These are phyloP conservation scores for Candolleomyces eurysporus DNA, from an alignment of 768 basidiomycete genomes.

Conservation along the genomic window DNA sequence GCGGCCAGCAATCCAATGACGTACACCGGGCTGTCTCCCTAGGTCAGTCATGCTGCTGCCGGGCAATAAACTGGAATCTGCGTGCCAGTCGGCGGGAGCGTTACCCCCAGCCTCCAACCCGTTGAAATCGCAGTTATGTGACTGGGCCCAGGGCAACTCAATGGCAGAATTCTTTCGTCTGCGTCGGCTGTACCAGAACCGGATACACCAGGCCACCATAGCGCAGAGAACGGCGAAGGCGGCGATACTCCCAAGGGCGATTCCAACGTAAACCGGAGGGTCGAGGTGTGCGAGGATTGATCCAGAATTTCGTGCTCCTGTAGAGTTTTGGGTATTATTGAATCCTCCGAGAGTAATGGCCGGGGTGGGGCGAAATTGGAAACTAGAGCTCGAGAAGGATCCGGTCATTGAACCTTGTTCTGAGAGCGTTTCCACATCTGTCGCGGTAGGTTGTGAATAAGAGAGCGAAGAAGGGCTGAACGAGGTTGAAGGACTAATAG, in stretches of 20 bases:
- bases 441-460: neutral
- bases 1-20: constrained; percentile 37
- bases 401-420: neutral
- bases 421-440: neutral
- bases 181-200: constrained; percentile 29
- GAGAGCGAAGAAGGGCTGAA: neutral
- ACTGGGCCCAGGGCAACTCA: constrained; percentile 31
- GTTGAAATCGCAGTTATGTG: constrained; percentile 19
- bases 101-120: constrained; percentile 11
- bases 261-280: constrained; percentile 47
- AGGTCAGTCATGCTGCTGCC: neutral
- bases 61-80: neutral
- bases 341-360: neutral
- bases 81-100: constrained; percentile 2
- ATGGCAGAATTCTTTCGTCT: constrained; percentile 24
- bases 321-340: constrained; percentile 7
- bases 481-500: neutral
- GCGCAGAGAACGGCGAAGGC: constrained; percentile 44
- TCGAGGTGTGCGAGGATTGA: constrained; percentile 19
- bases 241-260: constrained; percentile 47
- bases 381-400: constrained; percentile 7
- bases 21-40: constrained; percentile 16
- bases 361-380: neutral
- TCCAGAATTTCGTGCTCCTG: neutral
- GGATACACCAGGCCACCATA: constrained; percentile 49